phyloP scores from a whole-genome alignment of 495 filamentous ascomycete genomes.

The Hapsidospora chrysogenum region DNA sequence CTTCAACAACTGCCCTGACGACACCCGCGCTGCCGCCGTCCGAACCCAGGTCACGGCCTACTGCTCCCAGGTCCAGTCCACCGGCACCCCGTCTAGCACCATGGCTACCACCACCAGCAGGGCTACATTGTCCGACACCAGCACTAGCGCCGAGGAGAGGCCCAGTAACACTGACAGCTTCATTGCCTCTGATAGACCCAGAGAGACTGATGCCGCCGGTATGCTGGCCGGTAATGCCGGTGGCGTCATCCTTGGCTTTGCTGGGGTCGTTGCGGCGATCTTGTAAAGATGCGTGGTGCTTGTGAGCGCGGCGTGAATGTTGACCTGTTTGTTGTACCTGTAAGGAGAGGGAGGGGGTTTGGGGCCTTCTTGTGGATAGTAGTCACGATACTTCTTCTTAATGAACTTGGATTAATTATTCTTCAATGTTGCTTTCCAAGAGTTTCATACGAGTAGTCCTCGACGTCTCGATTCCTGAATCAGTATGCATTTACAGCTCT shows the following conservation, averaged over 20 bases:
- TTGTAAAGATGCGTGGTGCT: background rate
- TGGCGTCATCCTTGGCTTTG: conserved; percentile 1
- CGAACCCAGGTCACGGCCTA: conserved; percentile 1
- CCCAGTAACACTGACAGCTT: background rate
- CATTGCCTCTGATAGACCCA: no score
- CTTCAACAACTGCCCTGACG: conserved; percentile 5
- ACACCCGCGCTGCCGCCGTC: background rate
- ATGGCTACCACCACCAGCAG: background rate
- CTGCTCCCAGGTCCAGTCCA: background rate
- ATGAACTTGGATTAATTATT: no score
- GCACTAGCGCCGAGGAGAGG: background rate
- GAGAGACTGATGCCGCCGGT: background rate
- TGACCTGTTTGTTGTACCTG: no score
- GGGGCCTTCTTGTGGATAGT: no score
- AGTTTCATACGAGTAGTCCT: no score
- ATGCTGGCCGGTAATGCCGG: background rate
- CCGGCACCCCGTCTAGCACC: background rate
- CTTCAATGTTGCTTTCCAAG: no score
- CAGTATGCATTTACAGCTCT: no score
- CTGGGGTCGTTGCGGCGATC: conserved; percentile 1
- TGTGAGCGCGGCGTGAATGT: no score
- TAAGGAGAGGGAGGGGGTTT: no score
- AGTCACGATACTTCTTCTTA: no score
- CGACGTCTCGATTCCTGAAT: no score
- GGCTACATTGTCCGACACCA: background rate